phyloP scores from a whole-genome alignment of 2,329 filamentous ascomycete species.

The Raffaelea deltoideospora region DNA sequence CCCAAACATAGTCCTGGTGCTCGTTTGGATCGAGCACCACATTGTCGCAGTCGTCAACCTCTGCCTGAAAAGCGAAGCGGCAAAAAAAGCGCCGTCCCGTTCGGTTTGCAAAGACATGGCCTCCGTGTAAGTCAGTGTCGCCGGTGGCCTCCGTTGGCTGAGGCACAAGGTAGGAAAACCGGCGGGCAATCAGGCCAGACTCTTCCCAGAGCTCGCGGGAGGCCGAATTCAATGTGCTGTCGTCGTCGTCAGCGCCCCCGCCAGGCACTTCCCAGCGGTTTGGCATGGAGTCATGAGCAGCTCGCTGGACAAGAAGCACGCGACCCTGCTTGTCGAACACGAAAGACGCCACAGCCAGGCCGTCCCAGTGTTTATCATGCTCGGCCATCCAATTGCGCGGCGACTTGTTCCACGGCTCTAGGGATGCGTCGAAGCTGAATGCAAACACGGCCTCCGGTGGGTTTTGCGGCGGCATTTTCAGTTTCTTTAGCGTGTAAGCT shows the following conservation, averaged over 20 bases:
- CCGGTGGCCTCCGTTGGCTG: background rate
- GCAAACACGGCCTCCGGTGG: slow-evolving; percentile 7
- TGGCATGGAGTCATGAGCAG: slow-evolving; percentile 22
- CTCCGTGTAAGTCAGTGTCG: background rate
- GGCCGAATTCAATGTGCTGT: slow-evolving; percentile 20
- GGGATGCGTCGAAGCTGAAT: slow-evolving; percentile 11
- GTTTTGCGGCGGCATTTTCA: slow-evolving; percentile 3
- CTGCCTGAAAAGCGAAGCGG: slow-evolving; percentile 15
- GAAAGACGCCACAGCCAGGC: slow-evolving; percentile 13
- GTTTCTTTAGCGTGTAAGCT: too few relatives aligned
- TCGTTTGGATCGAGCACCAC: slow-evolving; percentile 17
- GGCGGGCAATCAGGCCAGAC: slow-evolving; percentile 17
- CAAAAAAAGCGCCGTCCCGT: slow-evolving; percentile 8
- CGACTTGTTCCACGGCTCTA: slow-evolving; percentile 10
- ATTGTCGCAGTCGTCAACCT: slow-evolving; percentile 7
- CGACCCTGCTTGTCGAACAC: slow-evolving; percentile 15
- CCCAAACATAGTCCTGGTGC: slow-evolving; percentile 19
- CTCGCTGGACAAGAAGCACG: slow-evolving; percentile 24
- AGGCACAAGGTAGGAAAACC: slow-evolving; percentile 11
- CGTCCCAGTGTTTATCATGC: slow-evolving; percentile 9
- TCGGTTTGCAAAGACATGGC: slow-evolving; percentile 13
- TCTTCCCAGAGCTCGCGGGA: slow-evolving; percentile 28
- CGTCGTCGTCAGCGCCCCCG: slow-evolving; percentile 21
- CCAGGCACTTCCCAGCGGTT: slow-evolving; percentile 26
- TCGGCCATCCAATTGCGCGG: slow-evolving; percentile 9